Conservation (phyloP, 345 rosid genomes). For the Dipteronia dyeriana region DNA sequence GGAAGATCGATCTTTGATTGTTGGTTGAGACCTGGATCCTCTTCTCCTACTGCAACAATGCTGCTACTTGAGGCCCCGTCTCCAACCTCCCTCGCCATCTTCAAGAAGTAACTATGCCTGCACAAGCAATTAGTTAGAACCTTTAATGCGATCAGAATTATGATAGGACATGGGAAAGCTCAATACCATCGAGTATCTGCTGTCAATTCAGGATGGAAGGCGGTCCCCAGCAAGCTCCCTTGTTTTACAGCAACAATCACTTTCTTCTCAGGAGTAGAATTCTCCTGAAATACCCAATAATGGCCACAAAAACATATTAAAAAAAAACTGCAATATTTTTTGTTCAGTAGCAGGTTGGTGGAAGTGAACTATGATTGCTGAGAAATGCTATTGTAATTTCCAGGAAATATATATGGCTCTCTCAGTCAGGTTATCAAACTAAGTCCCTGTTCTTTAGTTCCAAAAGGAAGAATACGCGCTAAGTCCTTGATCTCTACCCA, state of each 20-base stretch:
- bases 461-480: neutral
- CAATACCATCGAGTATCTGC: slow-evolving; percentile 88
- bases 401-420: neutral
- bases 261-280: slow-evolving; percentile 58
- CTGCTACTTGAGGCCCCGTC: slow-evolving; percentile 33
- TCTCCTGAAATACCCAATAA: slow-evolving; percentile 50
- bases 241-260: slow-evolving; percentile 89
- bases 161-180: neutral
- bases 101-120: slow-evolving; percentile 93
- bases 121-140: slow-evolving; percentile 20
- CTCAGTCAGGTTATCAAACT: neutral
- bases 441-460: neutral
- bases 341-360: neutral
- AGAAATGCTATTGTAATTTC: neutral
- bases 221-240: slow-evolving; percentile 82
- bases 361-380: neutral
- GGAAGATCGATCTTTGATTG: slow-evolving; percentile 76
- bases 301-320: slow-evolving; percentile 5
- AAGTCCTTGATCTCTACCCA: neutral
- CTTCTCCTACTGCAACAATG: slow-evolving; percentile 38
- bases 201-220: slow-evolving; percentile 95
- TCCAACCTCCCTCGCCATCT: slow-evolving; percentile 61
- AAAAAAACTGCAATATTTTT: neutral
- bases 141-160: slow-evolving; percentile 10
- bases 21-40: slow-evolving; percentile 30